These are phyloP conservation scores for Batkoa obscura DNA, from an alignment of 371 early-diverging fungal genomes.

Conservation along the genomic window DNA sequence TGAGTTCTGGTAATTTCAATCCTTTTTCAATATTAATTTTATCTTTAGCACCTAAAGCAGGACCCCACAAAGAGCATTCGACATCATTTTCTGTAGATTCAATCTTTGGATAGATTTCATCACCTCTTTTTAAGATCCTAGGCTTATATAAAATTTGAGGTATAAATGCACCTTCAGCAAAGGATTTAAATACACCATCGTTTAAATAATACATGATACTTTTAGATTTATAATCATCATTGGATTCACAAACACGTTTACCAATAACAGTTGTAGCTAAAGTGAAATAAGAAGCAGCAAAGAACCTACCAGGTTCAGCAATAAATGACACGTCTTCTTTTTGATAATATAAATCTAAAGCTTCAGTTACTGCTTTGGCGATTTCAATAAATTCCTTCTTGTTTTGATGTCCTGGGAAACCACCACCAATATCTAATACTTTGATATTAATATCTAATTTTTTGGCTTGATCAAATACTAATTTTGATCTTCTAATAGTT, in stretches of 20 bases:
- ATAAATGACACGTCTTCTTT: conserved; percentile 56
- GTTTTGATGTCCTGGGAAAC: conserved; percentile 81
- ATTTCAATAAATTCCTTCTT: conserved; percentile 42
- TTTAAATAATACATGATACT: conserved; percentile 55
- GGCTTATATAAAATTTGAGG: conserved; percentile 52
- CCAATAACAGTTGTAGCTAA: conserved; percentile 80
- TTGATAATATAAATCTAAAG: conserved; percentile 61
- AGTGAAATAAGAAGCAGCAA: conserved; percentile 81
- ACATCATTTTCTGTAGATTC: no score
- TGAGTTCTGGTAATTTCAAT: conserved; percentile 50
- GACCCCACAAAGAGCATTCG: conserved; percentile 74
- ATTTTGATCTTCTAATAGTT: conserved; percentile 65
- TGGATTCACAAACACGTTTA: conserved; percentile 29
- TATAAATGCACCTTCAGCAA: conserved; percentile 95
- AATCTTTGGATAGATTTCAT: no score
- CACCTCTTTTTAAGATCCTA: background rate
- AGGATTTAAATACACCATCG: conserved; percentile 94
- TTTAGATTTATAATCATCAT: conserved; percentile 9
- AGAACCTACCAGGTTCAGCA: conserved; percentile 96
- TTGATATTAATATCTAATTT: conserved; percentile 50
- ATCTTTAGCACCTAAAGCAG: conserved; percentile 95
- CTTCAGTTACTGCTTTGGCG: conserved; percentile 57
- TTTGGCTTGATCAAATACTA: conserved; percentile 69
- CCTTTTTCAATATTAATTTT: conserved; percentile 48
- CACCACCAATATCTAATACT: conserved; percentile 91